phyloP scores from a whole-genome alignment of 2,329 filamentous ascomycete genomes.

The Trichoderma hamatum region DNA sequence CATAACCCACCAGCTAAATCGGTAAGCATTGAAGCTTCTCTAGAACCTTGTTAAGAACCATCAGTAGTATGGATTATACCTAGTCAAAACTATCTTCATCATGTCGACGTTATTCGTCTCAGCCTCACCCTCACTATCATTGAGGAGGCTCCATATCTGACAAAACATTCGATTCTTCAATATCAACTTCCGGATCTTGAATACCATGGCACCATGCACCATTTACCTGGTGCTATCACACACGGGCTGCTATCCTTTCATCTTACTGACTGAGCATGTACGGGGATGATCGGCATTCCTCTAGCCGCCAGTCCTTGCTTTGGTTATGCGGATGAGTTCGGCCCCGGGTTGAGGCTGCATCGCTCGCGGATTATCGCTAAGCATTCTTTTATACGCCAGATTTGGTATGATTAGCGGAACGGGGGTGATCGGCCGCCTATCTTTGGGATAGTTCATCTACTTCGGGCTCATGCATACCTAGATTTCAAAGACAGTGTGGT shows the following conservation, averaged over 20 bases:
- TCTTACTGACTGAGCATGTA: slow-evolving; percentile 1
- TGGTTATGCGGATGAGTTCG: background rate
- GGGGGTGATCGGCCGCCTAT: slow-evolving; percentile 22
- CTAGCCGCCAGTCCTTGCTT: background rate
- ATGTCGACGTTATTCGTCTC: background rate
- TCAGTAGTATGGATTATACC: slow-evolving; percentile 15
- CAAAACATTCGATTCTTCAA: slow-evolving; percentile 6
- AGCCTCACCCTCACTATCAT: background rate
- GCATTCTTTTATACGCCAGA: slow-evolving; percentile 10
- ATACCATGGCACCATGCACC: background rate
- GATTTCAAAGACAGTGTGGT: background rate
- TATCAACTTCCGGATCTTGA: background rate
- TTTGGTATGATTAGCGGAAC: background rate
- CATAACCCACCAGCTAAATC: background rate
- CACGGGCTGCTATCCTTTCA: background rate
- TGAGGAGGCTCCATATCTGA: background rate
- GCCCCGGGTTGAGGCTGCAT: background rate
- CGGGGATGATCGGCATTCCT: slow-evolving; percentile 20
- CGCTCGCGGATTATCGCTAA: slow-evolving; percentile 23
- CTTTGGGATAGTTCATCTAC: background rate
- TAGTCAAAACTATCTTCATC: background rate
- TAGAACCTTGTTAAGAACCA: slow-evolving; percentile 18
- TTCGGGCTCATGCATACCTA: background rate
- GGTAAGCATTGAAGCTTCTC: slow-evolving; percentile 22
- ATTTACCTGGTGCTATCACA: background rate